These are phyloP conservation scores for Akanthomyces uredinophilus DNA, from an alignment of 2,329 filamentous ascomycete species.

Conservation along the genomic window DNA sequence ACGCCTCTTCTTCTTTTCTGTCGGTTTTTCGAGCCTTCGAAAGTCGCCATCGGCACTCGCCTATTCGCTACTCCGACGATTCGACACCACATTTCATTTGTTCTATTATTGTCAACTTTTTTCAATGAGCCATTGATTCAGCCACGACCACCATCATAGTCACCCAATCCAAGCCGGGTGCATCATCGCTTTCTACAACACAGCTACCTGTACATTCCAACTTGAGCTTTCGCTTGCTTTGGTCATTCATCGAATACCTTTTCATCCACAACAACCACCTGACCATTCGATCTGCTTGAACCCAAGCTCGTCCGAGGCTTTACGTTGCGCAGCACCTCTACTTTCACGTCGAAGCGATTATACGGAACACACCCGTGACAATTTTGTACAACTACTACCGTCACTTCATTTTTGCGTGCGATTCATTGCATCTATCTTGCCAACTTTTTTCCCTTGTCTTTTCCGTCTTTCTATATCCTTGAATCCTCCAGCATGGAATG, in stretches of 20 bases:
- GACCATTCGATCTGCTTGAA: constrained; percentile 2
- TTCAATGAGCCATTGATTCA: constrained; percentile 40
- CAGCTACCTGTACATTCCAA: constrained; percentile 31
- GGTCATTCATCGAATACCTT: constrained; percentile 13
- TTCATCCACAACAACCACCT: constrained; percentile 6
- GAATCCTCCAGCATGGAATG: constrained; percentile 61
- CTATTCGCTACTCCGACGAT: constrained; percentile 26
- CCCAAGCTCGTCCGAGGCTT: neutral
- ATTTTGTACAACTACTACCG: constrained; percentile 16
- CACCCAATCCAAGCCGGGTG: constrained; percentile 20
- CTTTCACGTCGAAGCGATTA: constrained; percentile 10
- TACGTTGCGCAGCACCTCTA: constrained; percentile 6
- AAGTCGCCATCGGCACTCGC: constrained; percentile 26
- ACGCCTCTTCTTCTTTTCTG: constrained; percentile 34
- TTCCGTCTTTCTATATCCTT: constrained; percentile 16
- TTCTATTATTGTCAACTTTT: constrained; percentile 25
- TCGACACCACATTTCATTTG: constrained; percentile 33
- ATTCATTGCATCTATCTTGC: constrained; percentile 27
- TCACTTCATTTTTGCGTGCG: constrained; percentile 16
- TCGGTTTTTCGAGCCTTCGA: constrained; percentile 26
- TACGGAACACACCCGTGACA: constrained; percentile 9
- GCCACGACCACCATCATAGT: constrained; percentile 26
- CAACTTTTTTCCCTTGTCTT: constrained; percentile 22
- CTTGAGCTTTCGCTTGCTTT: constrained; percentile 17
- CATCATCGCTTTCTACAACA: constrained; percentile 21